Evolutionary conservation across 1,284 basidiomycete genomes (phyloP), one percentile per base, ranked within the genome.

Genomic region (Cutaneotrichosporon daszewskae): DNA sequence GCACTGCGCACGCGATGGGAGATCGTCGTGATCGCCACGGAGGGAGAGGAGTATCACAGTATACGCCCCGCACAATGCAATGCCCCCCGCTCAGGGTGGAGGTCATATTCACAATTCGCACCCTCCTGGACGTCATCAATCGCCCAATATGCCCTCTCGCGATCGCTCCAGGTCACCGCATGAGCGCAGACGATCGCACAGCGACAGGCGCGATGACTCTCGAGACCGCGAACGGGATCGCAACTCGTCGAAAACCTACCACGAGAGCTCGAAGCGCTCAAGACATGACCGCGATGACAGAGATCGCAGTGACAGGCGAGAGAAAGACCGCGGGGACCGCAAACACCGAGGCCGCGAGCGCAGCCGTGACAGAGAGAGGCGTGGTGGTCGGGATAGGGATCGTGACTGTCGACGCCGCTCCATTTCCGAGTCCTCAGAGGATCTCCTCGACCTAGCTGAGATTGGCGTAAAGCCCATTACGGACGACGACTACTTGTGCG

Each of bases 401-500:
- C 34, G 32, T 8, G 25, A 27, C 16, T 37, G 22, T 10, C 39
- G 23, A 20, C 29, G 55, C 7, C 44, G 38, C 0, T 41, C 37
- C 5, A 11, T 32, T 5, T 38, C 27, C 26, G 41, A 43, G 28
- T 51, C 49, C 12, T 57, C 65, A 28, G 62, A 65, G 22, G 46
- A 57, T 14, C 43, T 61, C 26, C 28, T 67, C 6, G 62, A 67
- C 50, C 49, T 72, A 12, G 43, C 47, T 11, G 51, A 55, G 16
- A 43, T 69, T 9, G 68, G 69, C 3, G 59, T 66, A 5, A 49
- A 48, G 23, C 55, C 58, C 28, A 68, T 72, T 17, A 51, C 49
- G 1, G 56, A 65, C 27, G 61, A 66, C 8, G 69, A 72, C 47
- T 69, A 68, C 40, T 70, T 67, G 69, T 70, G 50, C 41, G 68